Evolutionary conservation across 2,329 filamentous ascomycete genomes (phyloP).

Genomic region (Fusarium pseudocircinatum): DNA sequence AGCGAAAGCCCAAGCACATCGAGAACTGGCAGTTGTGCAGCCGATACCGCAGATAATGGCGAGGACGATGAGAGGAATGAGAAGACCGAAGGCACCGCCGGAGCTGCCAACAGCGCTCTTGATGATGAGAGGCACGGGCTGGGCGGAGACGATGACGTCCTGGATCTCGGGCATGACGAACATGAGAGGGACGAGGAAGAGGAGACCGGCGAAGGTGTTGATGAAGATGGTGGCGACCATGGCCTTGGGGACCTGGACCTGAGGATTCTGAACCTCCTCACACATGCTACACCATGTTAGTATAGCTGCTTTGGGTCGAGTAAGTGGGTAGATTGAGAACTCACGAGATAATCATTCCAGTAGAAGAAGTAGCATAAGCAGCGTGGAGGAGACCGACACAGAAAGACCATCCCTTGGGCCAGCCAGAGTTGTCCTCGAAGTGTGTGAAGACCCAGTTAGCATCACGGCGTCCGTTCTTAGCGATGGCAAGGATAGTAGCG

Average conservation of each 20-base stretch:
- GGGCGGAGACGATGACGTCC: conserved; percentile 62
- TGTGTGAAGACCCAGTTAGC: conserved; percentile 73
- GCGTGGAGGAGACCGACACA: conserved; percentile 77
- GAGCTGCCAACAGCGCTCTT: conserved; percentile 45
- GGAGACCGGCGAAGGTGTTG: conserved; percentile 71
- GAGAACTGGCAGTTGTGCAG: conserved; percentile 13
- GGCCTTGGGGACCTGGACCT: conserved; percentile 75
- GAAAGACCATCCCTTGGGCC: conserved; percentile 77
- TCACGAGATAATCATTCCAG: conserved; percentile 82
- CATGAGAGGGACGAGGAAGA: conserved; percentile 74
- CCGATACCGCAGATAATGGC: conserved; percentile 9
- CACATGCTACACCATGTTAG: conserved; percentile 66
- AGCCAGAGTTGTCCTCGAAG: conserved; percentile 75
- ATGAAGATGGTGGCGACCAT: conserved; percentile 74
- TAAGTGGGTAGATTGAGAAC: conserved; percentile 41
- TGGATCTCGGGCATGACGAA: conserved; percentile 74
- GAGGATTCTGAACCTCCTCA: conserved; percentile 75
- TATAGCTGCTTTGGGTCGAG: no score
- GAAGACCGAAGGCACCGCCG: background rate
- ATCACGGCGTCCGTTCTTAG: conserved; percentile 71
- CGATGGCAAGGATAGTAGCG: conserved; percentile 69
- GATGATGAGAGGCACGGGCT: conserved; percentile 73
- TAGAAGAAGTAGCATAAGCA: conserved; percentile 78
- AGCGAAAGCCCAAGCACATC: conserved; percentile 12
- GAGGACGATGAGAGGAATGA: conserved; percentile 5